Evolutionary conservation across 768 basidiomycete genomes (phyloP).

Genomic region (Hygrophoropsis aurantiaca): DNA sequence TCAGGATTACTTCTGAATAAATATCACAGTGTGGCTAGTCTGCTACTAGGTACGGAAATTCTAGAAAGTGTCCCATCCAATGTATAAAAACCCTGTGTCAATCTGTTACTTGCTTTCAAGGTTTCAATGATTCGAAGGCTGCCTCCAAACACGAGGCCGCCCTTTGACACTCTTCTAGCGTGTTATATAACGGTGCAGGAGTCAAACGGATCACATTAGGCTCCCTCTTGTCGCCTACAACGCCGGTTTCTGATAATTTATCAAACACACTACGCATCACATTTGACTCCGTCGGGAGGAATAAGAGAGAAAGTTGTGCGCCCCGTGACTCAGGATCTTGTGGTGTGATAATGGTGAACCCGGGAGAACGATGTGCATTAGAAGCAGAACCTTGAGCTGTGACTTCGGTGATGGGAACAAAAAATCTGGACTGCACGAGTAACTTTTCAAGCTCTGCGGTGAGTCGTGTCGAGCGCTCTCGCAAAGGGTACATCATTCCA

Average conservation of each 20-base stretch:
- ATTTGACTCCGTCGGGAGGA: conserved; percentile 56
- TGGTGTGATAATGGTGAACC: conserved; percentile 95
- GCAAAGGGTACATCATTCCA: conserved; percentile 69
- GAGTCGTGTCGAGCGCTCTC: conserved; percentile 67
- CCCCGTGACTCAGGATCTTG: conserved; percentile 64
- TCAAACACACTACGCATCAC: conserved; percentile 73
- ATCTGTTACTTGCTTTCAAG: conserved; percentile 1
- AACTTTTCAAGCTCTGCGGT: conserved; percentile 71
- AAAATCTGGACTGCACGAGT: conserved; percentile 63
- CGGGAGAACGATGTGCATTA: no score
- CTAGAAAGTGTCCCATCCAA: no score
- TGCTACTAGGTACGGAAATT: background rate
- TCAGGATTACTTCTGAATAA: conserved; percentile 5
- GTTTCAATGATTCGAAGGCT: conserved; percentile 38
- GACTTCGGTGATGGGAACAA: conserved; percentile 43
- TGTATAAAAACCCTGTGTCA: no score
- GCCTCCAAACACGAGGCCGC: conserved; percentile 67
- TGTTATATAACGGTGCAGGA: conserved; percentile 87
- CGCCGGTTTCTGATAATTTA: conserved; percentile 62
- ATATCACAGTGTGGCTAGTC: conserved; percentile 4
- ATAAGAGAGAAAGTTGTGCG: conserved; percentile 84
- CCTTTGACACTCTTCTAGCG: conserved; percentile 70
- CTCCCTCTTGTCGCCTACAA: conserved; percentile 88
- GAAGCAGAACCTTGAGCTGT: conserved; percentile 31
- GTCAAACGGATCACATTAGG: conserved; percentile 92